Base-by-base conservation (phyloP, 176 grass and related monocot genomes). In the Calamus simplicifolius region DNA sequence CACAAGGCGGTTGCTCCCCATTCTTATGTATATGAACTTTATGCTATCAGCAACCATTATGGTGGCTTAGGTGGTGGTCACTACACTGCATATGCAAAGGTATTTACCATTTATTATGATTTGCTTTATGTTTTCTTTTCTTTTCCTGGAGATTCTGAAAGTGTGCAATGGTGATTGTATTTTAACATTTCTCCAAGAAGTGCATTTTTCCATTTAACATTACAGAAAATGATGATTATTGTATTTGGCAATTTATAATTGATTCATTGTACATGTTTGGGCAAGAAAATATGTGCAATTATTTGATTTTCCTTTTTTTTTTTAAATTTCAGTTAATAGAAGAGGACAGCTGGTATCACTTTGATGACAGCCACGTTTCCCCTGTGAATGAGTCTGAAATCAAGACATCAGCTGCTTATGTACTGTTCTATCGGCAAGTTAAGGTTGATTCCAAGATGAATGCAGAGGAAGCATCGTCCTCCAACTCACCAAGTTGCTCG, bases 1-100 rank as follows among this genome's bases (percentile, higher is more conserved):
- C 73, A 57, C 31, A 60, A 52, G 43, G 55, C 50, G 6, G 28
- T 16, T 25, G 38, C 25, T 26, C 50, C 50, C 19, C 62, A 64
- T 23, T 29, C 64, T 18, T 62, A 56, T 48, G 64, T 77, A 18
- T 98, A 93, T 78, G 84, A 98, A 67, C 88, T 98, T 51, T 98
- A 93, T 85, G 88, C 88, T 25, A 77, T 92, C 63, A 93, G 78
- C 29, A 98, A 98, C 70, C 94, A 98, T 82, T 98, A 98, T 19
- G 94, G 94, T 25, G 88, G 88, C 27, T 52, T 98, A 61, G 94
- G 94, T 66, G 94, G 94, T 56, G 94, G 94, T 56, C 94, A 98
- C 49, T 98, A 98, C 58, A 89, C 94, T 70, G 83, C 94, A 10
- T 98, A 89, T 54, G 85, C 94, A 16, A 98, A 98, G 94, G 94